phyloP scores from a whole-genome alignment of 345 rosid species.

The Sonneratia caseolaris region DNA sequence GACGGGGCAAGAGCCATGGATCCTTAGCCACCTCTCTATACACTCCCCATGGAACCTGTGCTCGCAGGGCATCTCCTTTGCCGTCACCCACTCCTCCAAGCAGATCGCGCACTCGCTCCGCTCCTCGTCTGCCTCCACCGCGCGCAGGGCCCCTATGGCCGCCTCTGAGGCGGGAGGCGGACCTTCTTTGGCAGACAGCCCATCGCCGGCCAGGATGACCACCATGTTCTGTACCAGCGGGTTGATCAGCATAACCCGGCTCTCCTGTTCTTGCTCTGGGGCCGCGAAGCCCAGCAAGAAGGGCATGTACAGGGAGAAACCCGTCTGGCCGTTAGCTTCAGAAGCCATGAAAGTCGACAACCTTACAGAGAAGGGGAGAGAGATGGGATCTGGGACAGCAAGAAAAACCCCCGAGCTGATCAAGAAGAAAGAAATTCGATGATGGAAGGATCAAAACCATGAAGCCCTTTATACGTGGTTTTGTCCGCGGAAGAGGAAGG shows the following conservation, averaged over 20 bases:
- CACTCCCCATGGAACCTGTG: constrained; percentile 69
- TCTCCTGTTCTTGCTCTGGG: constrained; percentile 26
- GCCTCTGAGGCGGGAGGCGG: constrained; percentile 74
- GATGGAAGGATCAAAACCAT: background rate
- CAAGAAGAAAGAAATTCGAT: constrained; percentile 8
- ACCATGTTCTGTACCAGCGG: constrained; percentile 63
- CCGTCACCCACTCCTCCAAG: constrained; percentile 49
- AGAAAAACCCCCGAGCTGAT: background rate
- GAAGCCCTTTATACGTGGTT: constrained; percentile 26
- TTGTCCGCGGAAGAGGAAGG: constrained; percentile 20
- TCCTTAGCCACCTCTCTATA: constrained; percentile 63
- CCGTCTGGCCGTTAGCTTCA: constrained; percentile 1
- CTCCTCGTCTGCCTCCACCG: constrained; percentile 29
- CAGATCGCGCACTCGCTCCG: constrained; percentile 56
- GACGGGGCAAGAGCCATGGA: constrained; percentile 81
- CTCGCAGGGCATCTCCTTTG: constrained; percentile 71
- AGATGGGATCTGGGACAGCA: background rate
- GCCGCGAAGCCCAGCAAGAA: constrained; percentile 38
- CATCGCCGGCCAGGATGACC: constrained; percentile 37
- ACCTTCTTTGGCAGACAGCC: constrained; percentile 36
- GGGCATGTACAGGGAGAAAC: constrained; percentile 33
- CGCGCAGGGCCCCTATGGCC: constrained; percentile 54
- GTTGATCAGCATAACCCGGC: constrained; percentile 49
- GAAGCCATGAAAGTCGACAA: constrained; percentile 19
- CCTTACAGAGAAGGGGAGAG: background rate